These are phyloP conservation scores for Keqinozyma sinolaborantium DNA, from an alignment of 1,139 yeast species.

Conservation along the genomic window DNA sequence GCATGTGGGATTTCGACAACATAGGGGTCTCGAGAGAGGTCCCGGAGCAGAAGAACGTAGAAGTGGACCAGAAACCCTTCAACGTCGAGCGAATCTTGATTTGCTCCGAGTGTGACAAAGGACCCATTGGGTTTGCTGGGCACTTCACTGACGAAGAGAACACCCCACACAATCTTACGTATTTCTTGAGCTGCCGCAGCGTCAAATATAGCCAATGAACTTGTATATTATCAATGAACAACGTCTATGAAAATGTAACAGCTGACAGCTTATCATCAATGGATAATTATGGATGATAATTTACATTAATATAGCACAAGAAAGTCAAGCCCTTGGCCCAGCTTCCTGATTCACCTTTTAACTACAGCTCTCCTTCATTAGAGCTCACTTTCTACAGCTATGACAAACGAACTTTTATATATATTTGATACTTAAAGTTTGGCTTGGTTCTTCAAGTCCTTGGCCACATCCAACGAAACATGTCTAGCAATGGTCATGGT, in stretches of 20 bases:
- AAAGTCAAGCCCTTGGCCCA: no score
- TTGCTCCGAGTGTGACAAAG: conserved; percentile 74
- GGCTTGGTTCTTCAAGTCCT: conserved; percentile 30
- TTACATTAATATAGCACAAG: no score
- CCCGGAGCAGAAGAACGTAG: conserved; percentile 14
- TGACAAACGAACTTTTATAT: no score
- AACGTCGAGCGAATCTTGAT: conserved; percentile 49
- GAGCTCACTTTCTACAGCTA: no score
- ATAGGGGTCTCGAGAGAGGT: conserved; percentile 63
- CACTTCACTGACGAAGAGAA: conserved; percentile 22
- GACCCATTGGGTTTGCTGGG: conserved; percentile 71
- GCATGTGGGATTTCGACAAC: conserved; percentile 76
- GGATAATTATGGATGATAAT: no score
- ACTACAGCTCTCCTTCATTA: no score
- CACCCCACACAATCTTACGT: conserved; percentile 36
- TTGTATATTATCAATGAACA: no score
- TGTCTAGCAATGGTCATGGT: conserved; percentile 41
- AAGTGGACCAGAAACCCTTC: conserved; percentile 14
- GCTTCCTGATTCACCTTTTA: no score
- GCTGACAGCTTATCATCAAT: no score
- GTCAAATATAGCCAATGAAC: conserved; percentile 36
- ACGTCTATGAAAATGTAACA: no score
- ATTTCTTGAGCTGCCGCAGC: conserved; percentile 43
- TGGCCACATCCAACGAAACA: conserved; percentile 29
- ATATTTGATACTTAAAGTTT: conserved; percentile 18